Evolutionary conservation across 768 basidiomycete genomes (phyloP).

Genomic region (Suillus plorans): DNA sequence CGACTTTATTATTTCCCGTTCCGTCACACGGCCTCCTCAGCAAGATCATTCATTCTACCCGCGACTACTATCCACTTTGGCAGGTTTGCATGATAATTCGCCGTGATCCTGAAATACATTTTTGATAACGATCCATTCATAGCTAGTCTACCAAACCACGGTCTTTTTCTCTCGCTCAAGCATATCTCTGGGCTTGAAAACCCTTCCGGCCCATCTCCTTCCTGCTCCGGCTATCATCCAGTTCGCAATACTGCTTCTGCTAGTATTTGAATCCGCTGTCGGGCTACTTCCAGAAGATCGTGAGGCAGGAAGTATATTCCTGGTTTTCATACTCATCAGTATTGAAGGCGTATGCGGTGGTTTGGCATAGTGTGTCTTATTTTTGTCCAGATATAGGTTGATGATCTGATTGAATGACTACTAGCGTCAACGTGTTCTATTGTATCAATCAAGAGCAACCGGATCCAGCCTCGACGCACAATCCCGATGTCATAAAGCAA

Average conservation of each 20-base stretch:
- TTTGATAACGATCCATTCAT: not conserved
- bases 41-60: conserved; percentile 75
- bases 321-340: conserved; percentile 77
- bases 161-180: conserved; percentile 94
- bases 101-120: not conserved
- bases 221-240: conserved; percentile 78
- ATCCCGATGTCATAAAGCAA: conserved; percentile 63
- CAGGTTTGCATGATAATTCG: conserved; percentile 47
- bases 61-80: conserved; percentile 96
- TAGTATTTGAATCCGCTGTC: conserved; percentile 66
- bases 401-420: conserved; percentile 17
- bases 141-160: conserved; percentile 86
- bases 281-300: conserved; percentile 57
- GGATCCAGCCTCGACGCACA: conserved; percentile 43
- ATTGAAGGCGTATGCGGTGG: conserved; percentile 94
- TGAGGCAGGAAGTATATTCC: conserved; percentile 48
- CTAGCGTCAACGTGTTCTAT: conserved; percentile 87
- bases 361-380: conserved; percentile 72
- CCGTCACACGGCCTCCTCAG: conserved; percentile 69
- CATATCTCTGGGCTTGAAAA: conserved; percentile 80
- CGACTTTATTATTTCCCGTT: conserved; percentile 86
- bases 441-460: conserved; percentile 73
- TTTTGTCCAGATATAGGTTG: not conserved
- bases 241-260: conserved; percentile 54
- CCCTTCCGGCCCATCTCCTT: conserved; percentile 68